phyloP scores from a whole-genome alignment of 2,329 filamentous ascomycete species.

The Corniculantispora saksenae region DNA sequence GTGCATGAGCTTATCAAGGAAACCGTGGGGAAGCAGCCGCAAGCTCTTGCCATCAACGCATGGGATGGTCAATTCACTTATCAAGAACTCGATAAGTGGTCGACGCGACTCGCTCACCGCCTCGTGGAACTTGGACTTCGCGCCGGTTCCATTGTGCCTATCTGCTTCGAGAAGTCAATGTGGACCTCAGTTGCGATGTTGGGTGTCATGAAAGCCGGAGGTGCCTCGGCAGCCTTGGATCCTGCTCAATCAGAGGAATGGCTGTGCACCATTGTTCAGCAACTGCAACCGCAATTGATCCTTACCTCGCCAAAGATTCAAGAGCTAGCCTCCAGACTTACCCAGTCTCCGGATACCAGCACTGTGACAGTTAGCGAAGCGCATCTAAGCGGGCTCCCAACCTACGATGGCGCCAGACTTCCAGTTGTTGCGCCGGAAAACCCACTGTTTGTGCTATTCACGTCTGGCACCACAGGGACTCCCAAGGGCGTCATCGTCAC shows the following conservation, averaged over 20 bases:
- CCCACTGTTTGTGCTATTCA: slow-evolving; percentile 26
- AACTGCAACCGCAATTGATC: not conserved
- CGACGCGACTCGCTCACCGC: slow-evolving; percentile 20
- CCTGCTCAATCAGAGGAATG: slow-evolving; percentile 23
- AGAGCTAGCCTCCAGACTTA: not conserved
- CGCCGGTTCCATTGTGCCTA: not conserved
- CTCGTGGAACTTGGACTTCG: slow-evolving; percentile 17
- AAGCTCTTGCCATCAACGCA: slow-evolving; percentile 23
- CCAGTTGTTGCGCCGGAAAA: not conserved
- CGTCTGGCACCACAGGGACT: slow-evolving; percentile 25
- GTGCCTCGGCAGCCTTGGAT: slow-evolving; percentile 34
- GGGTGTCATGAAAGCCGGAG: slow-evolving; percentile 34
- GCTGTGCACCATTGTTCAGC: slow-evolving; percentile 15
- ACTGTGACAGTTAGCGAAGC: slow-evolving; percentile 1
- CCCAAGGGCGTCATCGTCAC: slow-evolving; percentile 27
- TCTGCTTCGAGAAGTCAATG: slow-evolving; percentile 32
- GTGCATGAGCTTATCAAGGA: slow-evolving; percentile 10
- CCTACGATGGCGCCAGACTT: not conserved
- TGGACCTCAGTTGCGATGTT: slow-evolving; percentile 32
- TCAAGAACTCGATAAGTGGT: slow-evolving; percentile 25
- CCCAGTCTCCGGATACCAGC: not conserved
- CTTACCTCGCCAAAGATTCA: slow-evolving; percentile 2
- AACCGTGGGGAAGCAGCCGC: slow-evolving; percentile 10
- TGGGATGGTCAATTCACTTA: slow-evolving; percentile 30
- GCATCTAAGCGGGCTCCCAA: not conserved